Conservation (phyloP, 2,329 filamentous ascomycete species). For the Ramularia endophylla region DNA sequence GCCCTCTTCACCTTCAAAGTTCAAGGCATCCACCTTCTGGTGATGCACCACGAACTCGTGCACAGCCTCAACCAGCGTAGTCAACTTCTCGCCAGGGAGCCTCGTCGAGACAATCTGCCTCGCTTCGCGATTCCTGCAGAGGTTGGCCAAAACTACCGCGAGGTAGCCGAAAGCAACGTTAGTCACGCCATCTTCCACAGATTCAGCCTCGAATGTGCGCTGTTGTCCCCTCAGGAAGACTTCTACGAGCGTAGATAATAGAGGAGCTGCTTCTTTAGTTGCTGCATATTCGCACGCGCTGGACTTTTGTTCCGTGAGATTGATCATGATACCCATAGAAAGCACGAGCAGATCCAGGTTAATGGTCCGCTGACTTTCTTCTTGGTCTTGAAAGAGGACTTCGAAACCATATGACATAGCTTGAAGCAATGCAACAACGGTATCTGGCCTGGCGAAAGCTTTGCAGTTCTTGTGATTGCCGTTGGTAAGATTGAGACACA, state of each 20-base stretch:
- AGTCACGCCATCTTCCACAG: conserved; percentile 63
- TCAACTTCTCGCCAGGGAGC: conserved; percentile 44
- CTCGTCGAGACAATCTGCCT: conserved; percentile 28
- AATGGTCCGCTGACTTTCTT: conserved; percentile 49
- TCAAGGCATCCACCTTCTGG: conserved; percentile 50
- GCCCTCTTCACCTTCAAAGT: conserved; percentile 43
- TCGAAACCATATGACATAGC: conserved; percentile 24
- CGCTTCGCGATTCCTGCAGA: conserved; percentile 56
- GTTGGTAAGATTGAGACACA: conserved; percentile 83
- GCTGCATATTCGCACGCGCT: conserved; percentile 38
- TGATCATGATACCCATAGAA: conserved; percentile 76
- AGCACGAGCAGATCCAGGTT: conserved; percentile 67
- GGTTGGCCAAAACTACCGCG: conserved; percentile 73
- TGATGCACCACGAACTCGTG: conserved; percentile 58
- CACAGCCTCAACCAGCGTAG: conserved; percentile 50
- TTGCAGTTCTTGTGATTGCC: conserved; percentile 65
- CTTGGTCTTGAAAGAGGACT: conserved; percentile 15
- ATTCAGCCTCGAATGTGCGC: conserved; percentile 52
- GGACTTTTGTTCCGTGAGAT: conserved; percentile 73
- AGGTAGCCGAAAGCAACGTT: conserved; percentile 85
- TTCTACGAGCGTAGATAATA: conserved; percentile 21
- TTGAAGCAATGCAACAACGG: conserved; percentile 40
- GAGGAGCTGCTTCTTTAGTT: conserved; percentile 5
- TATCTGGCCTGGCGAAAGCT: conserved; percentile 53
- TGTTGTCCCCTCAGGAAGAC: conserved; percentile 27